Base-by-base conservation (phyloP, 345 rosid species). In the Gossypium herbaceum region DNA sequence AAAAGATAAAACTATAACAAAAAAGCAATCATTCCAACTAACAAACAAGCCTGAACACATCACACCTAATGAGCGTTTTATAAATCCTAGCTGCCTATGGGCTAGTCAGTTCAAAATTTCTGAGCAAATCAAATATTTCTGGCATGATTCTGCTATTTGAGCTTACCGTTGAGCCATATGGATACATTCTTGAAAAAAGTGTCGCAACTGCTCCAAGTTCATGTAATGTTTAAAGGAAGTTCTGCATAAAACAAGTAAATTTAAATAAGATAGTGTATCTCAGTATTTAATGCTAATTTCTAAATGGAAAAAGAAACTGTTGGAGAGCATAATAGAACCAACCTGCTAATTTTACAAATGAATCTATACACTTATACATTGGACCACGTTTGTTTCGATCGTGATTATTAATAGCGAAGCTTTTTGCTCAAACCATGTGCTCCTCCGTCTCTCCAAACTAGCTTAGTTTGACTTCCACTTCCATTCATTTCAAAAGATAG, bases 391-490 rank as follows among this genome's bases (percentile, higher is more conserved):
- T 55, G 71, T 56, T 71, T 45, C 51, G 57, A 57, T 68, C 80
- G 34, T 72, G 63, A 47, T 79, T 78, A 74, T 50, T 75, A 63
- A 17, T 51, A 74, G 59, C 77, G 76, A 12, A 72, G 68, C 71
- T 56, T 82, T 80, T 84, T 85, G 66, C 78, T 81, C 45, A 41
- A 65, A 61, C 57, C 73, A 25, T 78, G 75, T 34, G 80, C 80
- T 62, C 67, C 65, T 84, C 82, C 81, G 17, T 88, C 84, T 43
- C 82, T 86, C 97, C 98, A 93, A 48, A 96, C 88, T 59, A 96
- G 87, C 87, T 83, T 89, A 39, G 97, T 86, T 82, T 92, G 97
- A 72, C 84, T 77, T 78, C 90, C 92, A 75, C 74, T 80, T 76
- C 82, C 91, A 68, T 78, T 84, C 69, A 22, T 80, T 58, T 84